Base-by-base conservation (phyloP, 441 rosid genomes). In the Corymbia citriodora region DNA sequence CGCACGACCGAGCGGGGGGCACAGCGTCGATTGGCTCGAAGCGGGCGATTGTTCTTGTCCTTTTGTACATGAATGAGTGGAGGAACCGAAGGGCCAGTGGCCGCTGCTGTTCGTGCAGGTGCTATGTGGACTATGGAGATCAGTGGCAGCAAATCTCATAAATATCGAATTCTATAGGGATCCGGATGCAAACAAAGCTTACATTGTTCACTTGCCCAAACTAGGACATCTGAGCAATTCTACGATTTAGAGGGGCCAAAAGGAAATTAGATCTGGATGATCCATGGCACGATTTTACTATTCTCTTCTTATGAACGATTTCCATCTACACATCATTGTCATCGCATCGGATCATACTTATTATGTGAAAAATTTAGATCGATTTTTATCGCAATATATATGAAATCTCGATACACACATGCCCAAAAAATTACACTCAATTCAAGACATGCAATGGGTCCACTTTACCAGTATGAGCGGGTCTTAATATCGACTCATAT, bases 401-500 rank as follows among this genome's bases (percentile, higher is more conserved):
- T 72, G 10, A 72, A 72, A 21, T 21, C 16, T 10, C 3, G n/a
- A 61, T 13, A 61, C 65, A 3, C 57, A 7, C 68, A 10, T 27
- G 25, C 12, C n/a, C 12, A 25, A 27, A 61, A 5, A 16, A 40
- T 21, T 21, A 11, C 27, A 19, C 21, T 74, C 9, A 18, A 10
- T 21, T 40, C 16, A 31, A 31, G 23, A 8, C 21, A 1, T 4
- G 74, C 40, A 31, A 0, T 19, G 4, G 9, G 10, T 74, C 2
- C 27, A 10, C 3, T 23, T 65, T 74, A 74, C 8, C 0, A 7
- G 7, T 2, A 21, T 2, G 9, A 40, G 40, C 0, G 5, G 40
- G 27, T 40, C 8, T 40, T 1, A 0, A 74, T 0, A 0, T 13
- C 21, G 1, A 12, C 29, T 40, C 3, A 9, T 21, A 29, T 40